These are phyloP conservation scores for Halophytophthora polymorphica DNA, from an alignment of 352 stramenopile genomes.

Conservation along the genomic window DNA sequence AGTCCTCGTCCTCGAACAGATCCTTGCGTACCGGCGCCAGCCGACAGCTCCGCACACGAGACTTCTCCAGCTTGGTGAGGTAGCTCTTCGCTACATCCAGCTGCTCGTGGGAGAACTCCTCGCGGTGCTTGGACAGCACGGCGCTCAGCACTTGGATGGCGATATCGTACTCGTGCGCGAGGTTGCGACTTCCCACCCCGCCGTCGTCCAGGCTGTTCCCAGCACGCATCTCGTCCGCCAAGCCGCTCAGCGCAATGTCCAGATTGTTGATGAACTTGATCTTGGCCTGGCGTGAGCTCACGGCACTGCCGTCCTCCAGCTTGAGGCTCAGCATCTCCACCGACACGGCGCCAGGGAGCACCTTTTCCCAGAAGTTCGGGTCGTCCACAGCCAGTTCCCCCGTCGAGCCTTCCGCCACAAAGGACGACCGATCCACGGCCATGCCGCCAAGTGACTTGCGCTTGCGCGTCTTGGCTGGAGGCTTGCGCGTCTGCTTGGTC, in stretches of 20 bases:
- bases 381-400: slow-evolving; percentile 93
- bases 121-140: slow-evolving; percentile 70
- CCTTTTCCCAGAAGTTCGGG: slow-evolving; percentile 96
- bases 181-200: slow-evolving; percentile 41
- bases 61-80: slow-evolving; percentile 77
- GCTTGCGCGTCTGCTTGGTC: slow-evolving; percentile 32
- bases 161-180: slow-evolving; percentile 85
- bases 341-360: slow-evolving; percentile 80
- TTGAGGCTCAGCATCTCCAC: slow-evolving; percentile 87
- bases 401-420: slow-evolving; percentile 89
- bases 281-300: slow-evolving; percentile 79
- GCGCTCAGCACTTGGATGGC: slow-evolving; percentile 81
- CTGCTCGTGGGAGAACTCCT: slow-evolving; percentile 82
- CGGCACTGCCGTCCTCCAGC: slow-evolving; percentile 80
- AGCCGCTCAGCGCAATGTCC: slow-evolving; percentile 67
- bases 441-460: slow-evolving; percentile 79
- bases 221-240: slow-evolving; percentile 64
- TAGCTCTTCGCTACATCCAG: slow-evolving; percentile 77
- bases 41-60: slow-evolving; percentile 74
- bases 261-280: slow-evolving; percentile 90
- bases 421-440: slow-evolving; percentile 86
- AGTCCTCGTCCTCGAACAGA: slow-evolving; percentile 32
- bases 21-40: slow-evolving; percentile 29
- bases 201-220: slow-evolving; percentile 42
- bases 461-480: slow-evolving; percentile 46